Base-by-base conservation (phyloP, 345 rosid genomes). In the Ceriops decandra region DNA sequence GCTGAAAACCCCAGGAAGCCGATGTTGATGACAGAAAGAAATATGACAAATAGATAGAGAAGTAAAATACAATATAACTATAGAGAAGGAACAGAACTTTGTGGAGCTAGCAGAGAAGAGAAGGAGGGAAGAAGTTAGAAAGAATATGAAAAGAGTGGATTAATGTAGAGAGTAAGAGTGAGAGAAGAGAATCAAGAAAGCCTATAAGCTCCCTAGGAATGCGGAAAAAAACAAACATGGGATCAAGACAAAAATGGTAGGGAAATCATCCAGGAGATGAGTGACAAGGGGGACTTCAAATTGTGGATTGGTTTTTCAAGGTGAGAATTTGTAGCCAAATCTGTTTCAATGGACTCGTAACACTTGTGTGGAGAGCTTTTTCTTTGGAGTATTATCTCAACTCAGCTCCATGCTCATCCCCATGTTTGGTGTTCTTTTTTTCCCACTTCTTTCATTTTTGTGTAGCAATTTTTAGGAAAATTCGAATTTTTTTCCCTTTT, bases 291-390 rank as follows among this genome's bases (percentile, higher is more conserved):
- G 21, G 20, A 38, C 30, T 57, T 10, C 46, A 58, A 49, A 56
- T 11, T 28, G 68, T 51, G 70, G 70, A 72, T 65, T 65, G 49
- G 71, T 20, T 66, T 66, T 72, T 16, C 66, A 57, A 66, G 71
- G 62, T 36, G 71, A 56, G 47, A 5, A 36, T 19, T 66, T 52
- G 42, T 10, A 72, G 61, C 26, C 69, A 66, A 35, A 66, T 66
- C 75, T 32, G 70, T 38, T 60, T 72, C 66, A 4, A 52, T 0
- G 60, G 42, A 16, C 17, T 24, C 22, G 19, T 16, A 51, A 66
- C 47, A 35, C 60, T 66, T 35, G 66, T 60, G 71, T 72, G 66
- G 70, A 71, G 64, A 51, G 28, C 52, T 60, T 58, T 59, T 58
- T 35, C 27, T 26, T 31, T 56, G 52, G 52, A 64, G 49, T 62